Evolutionary conservation across 306 rosid genomes (phyloP), one percentile per base, ranked within the genome.

Genomic region (Leucaena leucocephala): DNA sequence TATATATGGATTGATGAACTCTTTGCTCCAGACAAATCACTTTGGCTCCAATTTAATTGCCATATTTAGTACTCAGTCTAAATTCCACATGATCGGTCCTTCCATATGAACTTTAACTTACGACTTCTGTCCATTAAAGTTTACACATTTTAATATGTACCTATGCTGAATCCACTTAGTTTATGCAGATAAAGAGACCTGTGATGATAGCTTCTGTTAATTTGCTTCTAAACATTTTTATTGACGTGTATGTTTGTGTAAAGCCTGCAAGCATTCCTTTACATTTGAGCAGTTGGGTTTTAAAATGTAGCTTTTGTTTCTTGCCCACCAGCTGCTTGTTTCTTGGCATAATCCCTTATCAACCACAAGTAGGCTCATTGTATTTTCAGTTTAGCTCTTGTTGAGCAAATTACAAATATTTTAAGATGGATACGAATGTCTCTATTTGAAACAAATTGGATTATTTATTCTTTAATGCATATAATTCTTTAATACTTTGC

Each of bases 61-160:
- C 71, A 66, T 5, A 54, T 13, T 39, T 52, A 39, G 70, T 76
- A 43, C 76, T 36, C 35, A 62, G 48, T 50, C 22, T 42, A 34
- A 35, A 54, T 80, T 71, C 14, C 27, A 2, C 17, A 33, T 36
- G 33, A 40, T 69, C 71, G 36, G 38, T 68, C 36, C 75, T 72
- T 72, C 6, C 36, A 33, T 46, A 17, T 61, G 67, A 77, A 45
- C 71, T 55, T 74, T 46, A 16, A 69, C 58, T 35, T 21, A 69
- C 43, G 21, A 39, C 63, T 40, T 33, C 67, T 58, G 48, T 59
- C 62, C 6, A 19, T 75, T 72, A 50, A 63, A 71, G 50, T 44
- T 64, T 67, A 49, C 61, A 27, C 75, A 74, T 39, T 78, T 67
- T 48, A 73, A 0, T 1, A 68, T 74, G 49, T 72, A 22, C 15